Evolutionary conservation across 257 asterid genomes (phyloP).

Genomic region (Salvia splendens): DNA sequence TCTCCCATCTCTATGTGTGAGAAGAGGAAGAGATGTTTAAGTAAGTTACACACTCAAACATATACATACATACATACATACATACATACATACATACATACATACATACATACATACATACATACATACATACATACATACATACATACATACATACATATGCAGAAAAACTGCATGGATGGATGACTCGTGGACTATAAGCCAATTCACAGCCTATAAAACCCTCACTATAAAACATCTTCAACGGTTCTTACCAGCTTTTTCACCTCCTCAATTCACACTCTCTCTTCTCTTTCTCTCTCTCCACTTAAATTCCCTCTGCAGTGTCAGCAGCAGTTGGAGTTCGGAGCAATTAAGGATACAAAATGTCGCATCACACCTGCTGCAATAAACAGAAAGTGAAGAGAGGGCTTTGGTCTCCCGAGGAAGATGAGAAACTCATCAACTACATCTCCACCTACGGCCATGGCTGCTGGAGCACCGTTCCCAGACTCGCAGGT

Average conservation of each 20-base stretch:
- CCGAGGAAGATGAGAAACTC: constrained; percentile 46
- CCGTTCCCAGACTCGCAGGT: constrained; percentile 49
- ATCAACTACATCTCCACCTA: constrained; percentile 29
- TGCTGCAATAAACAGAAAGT: constrained; percentile 43
- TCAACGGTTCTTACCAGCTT: constrained; percentile 19
- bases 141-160: constrained; percentile 18
- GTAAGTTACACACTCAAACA: background rate
- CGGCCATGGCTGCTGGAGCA: constrained; percentile 47
- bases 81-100: constrained; percentile 17
- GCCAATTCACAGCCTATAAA: constrained; percentile 21
- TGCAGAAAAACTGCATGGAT: constrained; percentile 36
- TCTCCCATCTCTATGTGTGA: background rate
- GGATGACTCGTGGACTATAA: constrained; percentile 40
- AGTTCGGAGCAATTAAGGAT: background rate
- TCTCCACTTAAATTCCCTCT: background rate
- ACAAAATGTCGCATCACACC: constrained; percentile 25
- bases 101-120: background rate
- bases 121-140: constrained; percentile 3
- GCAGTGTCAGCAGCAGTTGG: background rate
- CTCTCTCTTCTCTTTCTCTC: background rate
- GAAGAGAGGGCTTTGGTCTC: constrained; percentile 50
- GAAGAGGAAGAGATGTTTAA: background rate
- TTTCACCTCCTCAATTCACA: background rate
- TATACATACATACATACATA: background rate
- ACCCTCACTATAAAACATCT: constrained; percentile 33